These are phyloP conservation scores for Botrytis pseudocinerea DNA, from an alignment of 2,329 filamentous ascomycete genomes.

Conservation along the genomic window DNA sequence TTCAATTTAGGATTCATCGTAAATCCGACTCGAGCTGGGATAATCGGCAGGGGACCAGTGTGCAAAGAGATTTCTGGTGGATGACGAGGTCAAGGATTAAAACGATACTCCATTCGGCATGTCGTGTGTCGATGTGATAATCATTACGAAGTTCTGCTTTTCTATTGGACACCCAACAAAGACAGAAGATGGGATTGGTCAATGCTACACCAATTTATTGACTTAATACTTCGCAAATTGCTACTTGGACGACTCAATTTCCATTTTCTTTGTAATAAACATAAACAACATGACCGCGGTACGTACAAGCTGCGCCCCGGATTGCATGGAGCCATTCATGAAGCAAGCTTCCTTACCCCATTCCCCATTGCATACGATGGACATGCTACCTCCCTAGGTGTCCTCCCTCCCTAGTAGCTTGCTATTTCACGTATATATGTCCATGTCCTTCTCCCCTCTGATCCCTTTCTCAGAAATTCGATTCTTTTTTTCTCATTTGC, in stretches of 20 bases:
- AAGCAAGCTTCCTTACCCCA: background rate
- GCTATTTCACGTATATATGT: constrained; percentile 9
- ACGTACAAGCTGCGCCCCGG: background rate
- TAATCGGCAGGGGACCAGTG: background rate
- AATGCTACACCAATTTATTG: background rate
- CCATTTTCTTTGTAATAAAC: background rate
- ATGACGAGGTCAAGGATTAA: background rate
- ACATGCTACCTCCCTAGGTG: background rate
- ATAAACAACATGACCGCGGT: background rate
- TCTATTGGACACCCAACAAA: constrained; percentile 9
- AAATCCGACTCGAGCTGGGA: background rate
- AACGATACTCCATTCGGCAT: constrained; percentile 5
- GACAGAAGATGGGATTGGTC: constrained; percentile 2
- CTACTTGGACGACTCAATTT: background rate
- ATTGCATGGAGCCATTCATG: background rate
- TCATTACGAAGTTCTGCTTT: background rate
- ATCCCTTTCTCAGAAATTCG: background rate
- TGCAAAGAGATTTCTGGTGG: background rate
- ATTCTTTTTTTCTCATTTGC: background rate
- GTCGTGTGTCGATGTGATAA: background rate
- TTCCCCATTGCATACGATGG: background rate
- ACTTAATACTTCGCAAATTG: background rate
- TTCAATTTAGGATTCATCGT: background rate
- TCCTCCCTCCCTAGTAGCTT: background rate
- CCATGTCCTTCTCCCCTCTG: background rate